phyloP scores from a whole-genome alignment of 371 early-diverging fungal species.

The Mucor irregularis region DNA sequence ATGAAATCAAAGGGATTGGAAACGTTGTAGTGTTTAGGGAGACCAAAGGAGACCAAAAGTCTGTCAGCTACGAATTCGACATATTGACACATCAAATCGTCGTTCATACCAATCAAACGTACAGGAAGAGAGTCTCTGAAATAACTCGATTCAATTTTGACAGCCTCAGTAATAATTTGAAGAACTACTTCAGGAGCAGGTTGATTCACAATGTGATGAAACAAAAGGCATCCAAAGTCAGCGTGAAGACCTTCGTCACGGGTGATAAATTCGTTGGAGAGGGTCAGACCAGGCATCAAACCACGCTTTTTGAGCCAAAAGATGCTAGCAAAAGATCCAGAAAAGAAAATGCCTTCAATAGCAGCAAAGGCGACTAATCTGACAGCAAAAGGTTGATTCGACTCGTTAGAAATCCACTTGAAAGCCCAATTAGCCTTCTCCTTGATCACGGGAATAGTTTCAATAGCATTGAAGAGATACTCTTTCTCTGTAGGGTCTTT shows the following conservation, averaged over 20 bases:
- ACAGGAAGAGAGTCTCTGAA: slow-evolving; percentile 97
- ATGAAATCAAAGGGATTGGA: slow-evolving; percentile 99
- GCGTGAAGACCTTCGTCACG: slow-evolving; percentile 99
- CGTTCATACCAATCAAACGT: slow-evolving; percentile 98
- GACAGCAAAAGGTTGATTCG: slow-evolving; percentile 88
- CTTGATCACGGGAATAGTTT: slow-evolving; percentile 92
- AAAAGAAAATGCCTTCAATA: slow-evolving; percentile 99
- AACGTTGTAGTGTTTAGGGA: slow-evolving; percentile 84
- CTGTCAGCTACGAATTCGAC: slow-evolving; percentile 99
- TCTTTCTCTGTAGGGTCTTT: slow-evolving; percentile 86
- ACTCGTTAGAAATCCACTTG: slow-evolving; percentile 85
- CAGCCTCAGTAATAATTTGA: slow-evolving; percentile 92
- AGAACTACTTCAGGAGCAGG: slow-evolving; percentile 71
- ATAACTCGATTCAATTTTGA: slow-evolving; percentile 95
- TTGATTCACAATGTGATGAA: slow-evolving; percentile 81
- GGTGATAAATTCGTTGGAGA: slow-evolving; percentile 99
- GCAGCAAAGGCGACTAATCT: slow-evolving; percentile 99
- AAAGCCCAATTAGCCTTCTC: slow-evolving; percentile 99
- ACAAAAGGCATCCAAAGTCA: slow-evolving; percentile 98
- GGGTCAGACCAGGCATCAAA: slow-evolving; percentile 99
- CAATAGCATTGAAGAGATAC: slow-evolving; percentile 94
- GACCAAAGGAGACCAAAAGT: slow-evolving; percentile 92
- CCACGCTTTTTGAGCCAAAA: slow-evolving; percentile 99
- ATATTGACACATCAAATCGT: slow-evolving; percentile 94
- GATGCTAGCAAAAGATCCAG: slow-evolving; percentile 99